phyloP scores from a whole-genome alignment of 805 yeast species.

The Spathaspora passalidarum region DNA sequence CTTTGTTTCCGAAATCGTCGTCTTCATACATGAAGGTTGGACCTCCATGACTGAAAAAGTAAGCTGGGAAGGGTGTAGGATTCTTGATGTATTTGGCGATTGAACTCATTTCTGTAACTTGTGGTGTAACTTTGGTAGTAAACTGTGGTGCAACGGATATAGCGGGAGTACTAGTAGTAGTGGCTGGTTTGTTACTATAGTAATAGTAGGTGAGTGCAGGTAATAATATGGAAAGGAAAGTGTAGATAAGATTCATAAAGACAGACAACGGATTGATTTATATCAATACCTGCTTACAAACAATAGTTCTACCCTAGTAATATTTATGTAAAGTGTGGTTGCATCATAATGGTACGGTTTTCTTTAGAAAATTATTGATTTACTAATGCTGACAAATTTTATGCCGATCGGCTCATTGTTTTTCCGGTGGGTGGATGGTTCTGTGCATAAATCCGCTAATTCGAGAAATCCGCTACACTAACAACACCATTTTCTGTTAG shows the following conservation, averaged over 20 bases:
- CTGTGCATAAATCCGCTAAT: not conserved
- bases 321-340: too few species aligned
- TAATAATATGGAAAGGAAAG: not conserved
- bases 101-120: too few species aligned
- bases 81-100: conserved; percentile 10
- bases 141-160: too few species aligned
- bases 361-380: too few species aligned
- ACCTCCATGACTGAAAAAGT: conserved; percentile 79
- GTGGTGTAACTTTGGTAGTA: too few species aligned
- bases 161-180: not conserved
- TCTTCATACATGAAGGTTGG: conserved; percentile 67
- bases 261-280: too few species aligned
- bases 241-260: not conserved
- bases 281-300: not conserved
- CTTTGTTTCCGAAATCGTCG: conserved; percentile 51
- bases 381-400: conserved; percentile 13
- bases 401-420: not conserved
- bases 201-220: not conserved
- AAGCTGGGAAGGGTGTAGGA: conserved; percentile 49
- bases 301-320: too few species aligned
- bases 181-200: not conserved
- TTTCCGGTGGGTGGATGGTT: too few species aligned
- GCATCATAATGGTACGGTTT: too few species aligned
- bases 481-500: too few species aligned
- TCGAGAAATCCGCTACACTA: too few species aligned